phyloP scores from a whole-genome alignment of 495 filamentous ascomycete species.

The Rostrohypoxylon terebratum region DNA sequence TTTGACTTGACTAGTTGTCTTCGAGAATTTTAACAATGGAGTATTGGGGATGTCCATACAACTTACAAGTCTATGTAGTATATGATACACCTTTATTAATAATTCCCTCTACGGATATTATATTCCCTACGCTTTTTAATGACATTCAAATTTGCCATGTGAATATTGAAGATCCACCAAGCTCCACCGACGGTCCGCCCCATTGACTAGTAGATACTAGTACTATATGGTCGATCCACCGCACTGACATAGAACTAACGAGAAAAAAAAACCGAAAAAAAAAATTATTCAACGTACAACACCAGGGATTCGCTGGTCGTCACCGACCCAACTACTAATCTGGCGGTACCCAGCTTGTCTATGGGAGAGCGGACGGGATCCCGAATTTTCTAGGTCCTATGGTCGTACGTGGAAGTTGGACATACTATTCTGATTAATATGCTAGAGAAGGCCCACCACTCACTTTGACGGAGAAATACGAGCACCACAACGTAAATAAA shows the following conservation, averaged over 20 bases:
- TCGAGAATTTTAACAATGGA: not conserved
- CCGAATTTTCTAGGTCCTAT: slow-evolving; percentile 59
- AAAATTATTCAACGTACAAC: slow-evolving; percentile 58
- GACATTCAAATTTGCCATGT: too few relatives aligned
- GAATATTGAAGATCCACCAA: too few relatives aligned
- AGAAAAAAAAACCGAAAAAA: too few relatives aligned
- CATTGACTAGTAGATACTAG: too few relatives aligned
- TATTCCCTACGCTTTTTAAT: not conserved
- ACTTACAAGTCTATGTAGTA: not conserved
- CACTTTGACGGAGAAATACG: too few relatives aligned
- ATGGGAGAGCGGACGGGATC: slow-evolving; percentile 65
- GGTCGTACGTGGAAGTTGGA: slow-evolving; percentile 53
- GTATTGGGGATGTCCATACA: not conserved
- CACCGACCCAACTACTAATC: slow-evolving; percentile 64
- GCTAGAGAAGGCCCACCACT: too few relatives aligned
- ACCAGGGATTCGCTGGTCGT: slow-evolving; percentile 62
- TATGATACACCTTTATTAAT: not conserved
- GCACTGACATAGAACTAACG: too few relatives aligned
- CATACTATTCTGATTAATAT: too few relatives aligned
- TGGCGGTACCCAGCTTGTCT: slow-evolving; percentile 54
- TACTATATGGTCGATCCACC: too few relatives aligned
- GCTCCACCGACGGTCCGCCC: too few relatives aligned
- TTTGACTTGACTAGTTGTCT: not conserved
- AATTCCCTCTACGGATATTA: not conserved
- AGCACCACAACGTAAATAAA: not conserved